These are phyloP conservation scores for Ormosia emarginata DNA, from an alignment of 306 rosid species.

Conservation along the genomic window DNA sequence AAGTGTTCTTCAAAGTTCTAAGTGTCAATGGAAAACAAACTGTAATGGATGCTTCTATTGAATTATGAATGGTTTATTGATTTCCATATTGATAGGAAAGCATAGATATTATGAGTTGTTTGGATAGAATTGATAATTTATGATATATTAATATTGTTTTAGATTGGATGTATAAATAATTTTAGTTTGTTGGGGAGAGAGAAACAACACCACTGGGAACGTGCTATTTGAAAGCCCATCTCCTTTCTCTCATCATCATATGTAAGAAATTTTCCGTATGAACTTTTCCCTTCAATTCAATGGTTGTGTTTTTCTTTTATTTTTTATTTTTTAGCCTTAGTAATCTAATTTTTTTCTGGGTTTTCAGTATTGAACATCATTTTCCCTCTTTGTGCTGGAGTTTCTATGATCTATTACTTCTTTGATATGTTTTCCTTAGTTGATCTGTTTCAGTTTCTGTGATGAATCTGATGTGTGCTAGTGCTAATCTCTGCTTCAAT, in stretches of 20 bases:
- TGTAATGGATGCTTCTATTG: too few relatives aligned
- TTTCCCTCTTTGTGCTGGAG: conserved; percentile 12
- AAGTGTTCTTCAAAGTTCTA: too few relatives aligned
- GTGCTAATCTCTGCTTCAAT: not conserved
- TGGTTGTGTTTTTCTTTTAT: not conserved
- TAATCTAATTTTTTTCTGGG: not conserved
- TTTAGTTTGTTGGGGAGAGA: not conserved
- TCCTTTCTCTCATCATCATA: not conserved
- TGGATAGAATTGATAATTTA: too few relatives aligned
- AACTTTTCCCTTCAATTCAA: not conserved
- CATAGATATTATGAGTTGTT: not conserved
- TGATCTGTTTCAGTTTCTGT: conserved; percentile 14
- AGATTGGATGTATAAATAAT: not conserved
- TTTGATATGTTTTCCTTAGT: conserved; percentile 17
- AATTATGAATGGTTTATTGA: too few relatives aligned
- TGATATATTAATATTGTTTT: conserved; percentile 14
- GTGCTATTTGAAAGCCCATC: conserved; percentile 6
- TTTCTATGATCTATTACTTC: not conserved
- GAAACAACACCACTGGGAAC: not conserved
- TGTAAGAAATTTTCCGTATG: conserved; percentile 32
- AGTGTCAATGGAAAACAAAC: too few relatives aligned
- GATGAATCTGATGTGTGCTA: not conserved
- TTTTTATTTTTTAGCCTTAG: not conserved
- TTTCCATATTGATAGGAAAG: too few relatives aligned
- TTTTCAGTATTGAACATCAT: not conserved